phyloP scores from a whole-genome alignment of 371 early-diverging fungal genomes.

The Actinomucor elegans region DNA sequence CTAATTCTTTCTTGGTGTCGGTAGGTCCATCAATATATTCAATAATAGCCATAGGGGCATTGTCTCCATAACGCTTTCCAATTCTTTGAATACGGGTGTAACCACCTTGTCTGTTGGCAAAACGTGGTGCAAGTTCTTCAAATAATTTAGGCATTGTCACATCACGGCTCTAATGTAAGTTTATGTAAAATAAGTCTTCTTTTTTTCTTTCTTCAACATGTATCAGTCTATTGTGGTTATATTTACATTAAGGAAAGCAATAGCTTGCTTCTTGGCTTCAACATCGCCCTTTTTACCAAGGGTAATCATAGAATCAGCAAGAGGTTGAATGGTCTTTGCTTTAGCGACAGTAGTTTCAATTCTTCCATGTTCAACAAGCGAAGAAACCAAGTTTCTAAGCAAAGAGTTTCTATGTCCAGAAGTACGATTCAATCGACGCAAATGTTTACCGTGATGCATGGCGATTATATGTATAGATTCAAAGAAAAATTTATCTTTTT shows the following conservation, averaged over 20 bases:
- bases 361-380: constrained; percentile 86
- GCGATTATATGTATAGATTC: constrained; percentile 1
- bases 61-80: constrained; percentile 83
- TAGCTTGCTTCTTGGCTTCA: constrained; percentile 65
- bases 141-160: constrained; percentile 83
- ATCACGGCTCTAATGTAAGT: constrained; percentile 57
- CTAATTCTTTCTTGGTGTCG: constrained; percentile 56
- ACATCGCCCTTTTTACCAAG: constrained; percentile 72
- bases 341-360: constrained; percentile 94
- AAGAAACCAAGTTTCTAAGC: constrained; percentile 84
- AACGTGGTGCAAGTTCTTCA: constrained; percentile 83
- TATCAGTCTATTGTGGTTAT: background rate
- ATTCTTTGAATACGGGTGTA: constrained; percentile 87
- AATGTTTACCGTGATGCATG: constrained; percentile 78
- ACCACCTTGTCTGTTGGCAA: constrained; percentile 79
- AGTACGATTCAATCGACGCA: constrained; percentile 70
- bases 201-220: background rate
- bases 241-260: constrained; percentile 60
- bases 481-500: constrained; percentile 9
- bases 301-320: constrained; percentile 87
- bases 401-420: constrained; percentile 79
- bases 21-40: constrained; percentile 75
- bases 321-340: constrained; percentile 87
- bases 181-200: background rate
- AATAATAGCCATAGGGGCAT: constrained; percentile 90